Percentiles rank a stretch among this genome's conserved stretches.
Evolutionary conservation across 176 grass and related monocot species (phyloP).

Genomic region (Ananas comosus): DNA sequence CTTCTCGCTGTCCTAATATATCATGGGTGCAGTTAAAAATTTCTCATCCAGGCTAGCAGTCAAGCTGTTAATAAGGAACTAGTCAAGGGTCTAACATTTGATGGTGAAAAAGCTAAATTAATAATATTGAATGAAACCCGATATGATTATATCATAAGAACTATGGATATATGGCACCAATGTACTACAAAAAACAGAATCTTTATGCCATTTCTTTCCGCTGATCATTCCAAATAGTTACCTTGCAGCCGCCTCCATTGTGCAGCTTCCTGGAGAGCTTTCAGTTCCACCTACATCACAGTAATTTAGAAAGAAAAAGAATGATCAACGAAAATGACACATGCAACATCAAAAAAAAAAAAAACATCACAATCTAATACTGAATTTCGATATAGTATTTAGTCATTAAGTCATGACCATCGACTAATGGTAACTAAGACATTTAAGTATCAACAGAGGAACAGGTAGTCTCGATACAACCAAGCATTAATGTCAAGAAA

Average conservation of each 20-base stretch:
- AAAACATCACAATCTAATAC: neutral
- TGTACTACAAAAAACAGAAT: neutral
- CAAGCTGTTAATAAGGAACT: too few species aligned
- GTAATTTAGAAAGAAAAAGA: conserved; percentile 1
- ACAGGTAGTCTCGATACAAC: conserved; percentile 2
- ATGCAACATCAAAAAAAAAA: neutral
- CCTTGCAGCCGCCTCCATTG: conserved; percentile 94
- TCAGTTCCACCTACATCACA: conserved; percentile 56
- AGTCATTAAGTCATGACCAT: neutral
- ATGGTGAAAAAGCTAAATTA: too few species aligned
- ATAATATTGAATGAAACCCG: too few species aligned
- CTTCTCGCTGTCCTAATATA: too few species aligned
- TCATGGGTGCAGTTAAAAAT: neutral
- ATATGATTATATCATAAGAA: too few species aligned
- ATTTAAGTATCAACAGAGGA: too few species aligned
- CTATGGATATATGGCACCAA: too few species aligned
- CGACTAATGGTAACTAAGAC: neutral
- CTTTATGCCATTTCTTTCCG: neutral
- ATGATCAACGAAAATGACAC: neutral
- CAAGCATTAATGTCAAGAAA: conserved; percentile 7
- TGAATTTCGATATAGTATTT: neutral
- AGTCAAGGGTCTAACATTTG: too few species aligned
- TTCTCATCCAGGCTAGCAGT: neutral
- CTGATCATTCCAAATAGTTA: conserved; percentile 5
- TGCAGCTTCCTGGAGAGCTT: conserved; percentile 76